Percentiles rank a stretch among this genome's conserved stretches.
phyloP scores from a whole-genome alignment of 228 moss, liverwort and hornwort genomes.

The Sphagnum magellanicum region DNA sequence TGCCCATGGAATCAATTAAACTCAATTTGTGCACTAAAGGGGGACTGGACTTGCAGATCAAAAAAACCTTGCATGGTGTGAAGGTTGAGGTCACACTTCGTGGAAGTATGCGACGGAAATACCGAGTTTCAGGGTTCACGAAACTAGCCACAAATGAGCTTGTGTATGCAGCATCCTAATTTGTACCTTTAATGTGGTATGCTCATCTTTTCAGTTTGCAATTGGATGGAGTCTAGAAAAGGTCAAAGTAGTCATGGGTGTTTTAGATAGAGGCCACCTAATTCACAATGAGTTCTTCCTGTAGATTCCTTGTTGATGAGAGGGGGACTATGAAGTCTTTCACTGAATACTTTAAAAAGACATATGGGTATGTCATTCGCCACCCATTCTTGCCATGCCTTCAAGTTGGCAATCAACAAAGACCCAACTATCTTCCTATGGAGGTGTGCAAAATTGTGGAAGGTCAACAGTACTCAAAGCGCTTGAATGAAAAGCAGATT shows the following conservation, averaged over 20 bases:
- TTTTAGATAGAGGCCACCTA: too few relatives aligned
- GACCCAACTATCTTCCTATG: conserved; percentile 52
- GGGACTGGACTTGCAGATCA: conserved; percentile 17
- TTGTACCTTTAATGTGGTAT: too few relatives aligned
- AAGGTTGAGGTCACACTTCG: conserved; percentile 54
- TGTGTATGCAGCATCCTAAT: conserved; percentile 10
- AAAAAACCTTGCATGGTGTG: conserved; percentile 39
- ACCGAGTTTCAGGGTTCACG: conserved; percentile 43
- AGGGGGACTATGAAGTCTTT: conserved; percentile 48
- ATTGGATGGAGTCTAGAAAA: too few relatives aligned
- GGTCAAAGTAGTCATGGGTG: not conserved
- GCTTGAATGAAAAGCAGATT: conserved; percentile 43
- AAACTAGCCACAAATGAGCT: conserved; percentile 36
- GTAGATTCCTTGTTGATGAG: conserved; percentile 48
- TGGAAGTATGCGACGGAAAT: conserved; percentile 43
- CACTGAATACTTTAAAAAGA: conserved; percentile 45
- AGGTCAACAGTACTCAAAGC: conserved; percentile 38
- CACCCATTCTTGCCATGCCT: conserved; percentile 29
- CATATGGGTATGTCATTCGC: conserved; percentile 38
- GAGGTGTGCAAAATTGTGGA: conserved; percentile 61
- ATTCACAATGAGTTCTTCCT: not conserved
- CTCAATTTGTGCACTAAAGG: too few relatives aligned
- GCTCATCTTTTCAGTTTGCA: not conserved
- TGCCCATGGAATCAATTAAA: too few relatives aligned
- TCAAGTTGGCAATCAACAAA: conserved; percentile 45